A percentile compares a stretch with the other conserved stretches of the same genome.
phyloP scores from a whole-genome alignment of 1,284 basidiomycete genomes.

The Omphalotus olearius region DNA sequence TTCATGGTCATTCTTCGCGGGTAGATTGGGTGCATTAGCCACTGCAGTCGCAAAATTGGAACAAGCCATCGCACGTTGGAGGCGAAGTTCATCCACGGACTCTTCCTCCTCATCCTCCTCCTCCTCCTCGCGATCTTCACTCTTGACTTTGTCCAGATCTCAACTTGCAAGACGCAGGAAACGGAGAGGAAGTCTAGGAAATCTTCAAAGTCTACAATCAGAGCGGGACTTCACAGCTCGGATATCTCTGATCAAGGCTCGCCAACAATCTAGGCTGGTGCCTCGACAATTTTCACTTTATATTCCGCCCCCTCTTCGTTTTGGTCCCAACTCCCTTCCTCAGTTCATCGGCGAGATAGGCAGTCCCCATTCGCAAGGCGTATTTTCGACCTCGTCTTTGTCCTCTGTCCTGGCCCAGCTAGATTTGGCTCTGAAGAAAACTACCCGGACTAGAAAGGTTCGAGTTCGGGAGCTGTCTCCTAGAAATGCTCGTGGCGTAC shows the following conservation, averaged over 20 bases:
- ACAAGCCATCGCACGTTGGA: constrained; percentile 52
- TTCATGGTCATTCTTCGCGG: constrained; percentile 37
- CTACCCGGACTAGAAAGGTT: constrained; percentile 30
- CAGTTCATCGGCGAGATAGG: neutral
- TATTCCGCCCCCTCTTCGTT: constrained; percentile 37
- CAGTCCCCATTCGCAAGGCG: constrained; percentile 24
- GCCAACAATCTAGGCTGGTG: constrained; percentile 52
- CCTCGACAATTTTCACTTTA: constrained; percentile 68
- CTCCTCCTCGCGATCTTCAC: constrained; percentile 38
- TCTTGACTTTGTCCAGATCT: constrained; percentile 34
- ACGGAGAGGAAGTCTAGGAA: constrained; percentile 41
- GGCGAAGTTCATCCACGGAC: constrained; percentile 33
- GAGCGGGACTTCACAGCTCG: constrained; percentile 53
- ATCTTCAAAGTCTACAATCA: constrained; percentile 45
- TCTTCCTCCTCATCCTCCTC: constrained; percentile 30
- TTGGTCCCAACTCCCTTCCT: neutral
- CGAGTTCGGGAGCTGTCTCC: constrained; percentile 23
- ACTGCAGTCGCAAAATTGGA: constrained; percentile 38
- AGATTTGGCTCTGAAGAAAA: constrained; percentile 45
- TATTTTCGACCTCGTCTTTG: constrained; percentile 56
- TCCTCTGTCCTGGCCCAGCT: constrained; percentile 53
- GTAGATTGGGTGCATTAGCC: constrained; percentile 43
- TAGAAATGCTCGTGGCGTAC: neutral
- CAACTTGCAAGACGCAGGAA: constrained; percentile 38
- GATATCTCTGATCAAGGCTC: constrained; percentile 52